These are phyloP conservation scores for Neophaeococcomyces aloes DNA, from an alignment of 2,329 filamentous ascomycete species.

Conservation along the genomic window DNA sequence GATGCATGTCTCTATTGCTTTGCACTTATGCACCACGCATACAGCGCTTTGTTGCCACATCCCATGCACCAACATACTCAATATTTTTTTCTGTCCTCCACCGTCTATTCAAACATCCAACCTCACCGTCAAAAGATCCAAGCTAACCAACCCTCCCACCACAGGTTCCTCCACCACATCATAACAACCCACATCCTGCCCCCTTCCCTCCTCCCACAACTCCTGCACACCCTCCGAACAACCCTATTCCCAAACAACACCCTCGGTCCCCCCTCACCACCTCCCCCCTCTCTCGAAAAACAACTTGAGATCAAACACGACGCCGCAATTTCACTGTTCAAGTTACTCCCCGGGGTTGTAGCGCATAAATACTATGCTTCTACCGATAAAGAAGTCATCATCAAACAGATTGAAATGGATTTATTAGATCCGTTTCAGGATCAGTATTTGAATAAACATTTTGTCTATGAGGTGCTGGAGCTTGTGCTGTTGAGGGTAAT, in stretches of 20 bases:
- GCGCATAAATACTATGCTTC: constrained; percentile 33
- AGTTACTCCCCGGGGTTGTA: constrained; percentile 34
- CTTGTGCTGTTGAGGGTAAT: constrained; percentile 68
- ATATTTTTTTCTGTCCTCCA: neutral
- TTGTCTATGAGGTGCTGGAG: constrained; percentile 75
- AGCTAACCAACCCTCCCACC: neutral
- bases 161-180: constrained; percentile 36
- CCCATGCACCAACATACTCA: no score
- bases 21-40: neutral
- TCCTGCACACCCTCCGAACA: constrained; percentile 53
- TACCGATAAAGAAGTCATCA: constrained; percentile 40
- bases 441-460: constrained; percentile 82
- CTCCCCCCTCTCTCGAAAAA: constrained; percentile 18
- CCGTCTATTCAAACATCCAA: neutral
- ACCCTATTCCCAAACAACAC: constrained; percentile 65
- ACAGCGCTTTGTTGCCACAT: neutral
- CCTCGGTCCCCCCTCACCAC: constrained; percentile 22
- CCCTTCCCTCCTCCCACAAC: constrained; percentile 52
- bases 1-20: no score
- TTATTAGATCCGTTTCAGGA: constrained; percentile 68
- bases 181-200: constrained; percentile 53
- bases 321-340: constrained; percentile 35
- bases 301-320: constrained; percentile 30
- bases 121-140: neutral
- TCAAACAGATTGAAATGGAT: constrained; percentile 45